Conservation (phyloP, 2,329 filamentous ascomycete genomes). For the Ophiostoma piceae region DNA sequence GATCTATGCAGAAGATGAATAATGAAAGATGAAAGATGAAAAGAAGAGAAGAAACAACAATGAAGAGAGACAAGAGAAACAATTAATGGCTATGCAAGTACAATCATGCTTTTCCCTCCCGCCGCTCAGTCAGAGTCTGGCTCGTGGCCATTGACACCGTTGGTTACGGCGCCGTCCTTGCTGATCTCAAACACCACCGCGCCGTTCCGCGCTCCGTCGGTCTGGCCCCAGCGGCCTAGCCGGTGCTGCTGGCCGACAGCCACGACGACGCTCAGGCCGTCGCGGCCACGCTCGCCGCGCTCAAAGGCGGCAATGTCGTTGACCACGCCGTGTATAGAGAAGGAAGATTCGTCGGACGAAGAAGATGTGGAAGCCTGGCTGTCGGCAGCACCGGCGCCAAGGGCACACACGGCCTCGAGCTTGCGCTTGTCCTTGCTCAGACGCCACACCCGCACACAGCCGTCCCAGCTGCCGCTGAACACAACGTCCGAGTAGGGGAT, state of each 20-base stretch:
- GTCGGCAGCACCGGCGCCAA: conserved; percentile 39
- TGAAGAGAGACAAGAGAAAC: conserved; percentile 11
- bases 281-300: conserved; percentile 67
- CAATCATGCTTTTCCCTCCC: conserved; percentile 15
- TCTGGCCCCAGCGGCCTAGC: conserved; percentile 72
- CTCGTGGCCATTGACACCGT: conserved; percentile 22
- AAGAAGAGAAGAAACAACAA: background rate
- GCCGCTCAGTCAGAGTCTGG: conserved; percentile 20
- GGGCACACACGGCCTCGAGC: conserved; percentile 65
- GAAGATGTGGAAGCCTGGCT: conserved; percentile 11
- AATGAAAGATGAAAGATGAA: background rate
- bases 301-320: conserved; percentile 89
- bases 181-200: conserved; percentile 79
- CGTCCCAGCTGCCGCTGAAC: conserved; percentile 91
- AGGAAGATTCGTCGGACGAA: conserved; percentile 18
- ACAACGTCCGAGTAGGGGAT: conserved; percentile 88
- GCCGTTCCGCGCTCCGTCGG: conserved; percentile 65
- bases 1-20: conserved; percentile 2
- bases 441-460: conserved; percentile 77
- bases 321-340: conserved; percentile 58
- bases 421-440: conserved; percentile 76
- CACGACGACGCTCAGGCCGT: conserved; percentile 78
- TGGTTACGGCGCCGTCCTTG: conserved; percentile 5
- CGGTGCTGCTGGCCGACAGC: conserved; percentile 82
- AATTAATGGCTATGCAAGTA: conserved; percentile 21